Base-by-base conservation (phyloP, 2,329 filamentous ascomycete species). In the Seiridium cupressi region DNA sequence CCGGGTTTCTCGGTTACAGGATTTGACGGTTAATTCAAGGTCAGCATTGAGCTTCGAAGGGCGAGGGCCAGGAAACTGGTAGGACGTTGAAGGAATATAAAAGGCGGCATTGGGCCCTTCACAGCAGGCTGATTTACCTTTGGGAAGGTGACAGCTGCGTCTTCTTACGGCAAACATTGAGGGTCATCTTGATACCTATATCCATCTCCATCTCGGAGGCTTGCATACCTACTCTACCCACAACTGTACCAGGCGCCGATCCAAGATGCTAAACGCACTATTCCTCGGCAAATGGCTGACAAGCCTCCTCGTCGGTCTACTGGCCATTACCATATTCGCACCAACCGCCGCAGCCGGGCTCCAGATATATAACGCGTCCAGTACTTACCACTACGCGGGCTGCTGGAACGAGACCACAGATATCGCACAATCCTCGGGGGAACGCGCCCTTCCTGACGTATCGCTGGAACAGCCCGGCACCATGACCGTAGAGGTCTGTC, bases 321-420 rank as follows among this genome's bases (percentile, higher is more conserved):
- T 51, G n/a, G 9, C 38, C 10, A 10, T 34, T n/a, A 36, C 40
- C 10, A 32, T 31, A 11, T 6, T 6, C 13, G 42, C n/a, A n/a
- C 54, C 35, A 34, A n/a, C 31, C 59, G 32, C 51, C 32, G 53
- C 46, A 13, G 38, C 48, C 38, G 48, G 35, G 11, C 55, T 62
- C 18, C 26, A 5, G 4, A 70, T 79, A 64, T 80, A 76, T 69
- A 69, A 69, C 54, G 67, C 66, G 44, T 72, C 73, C 5, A 63
- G 66, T 36, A 69, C 66, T 49, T 86, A 84, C 72, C 63, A 58
- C 13, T 86, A 86, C 71, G 68, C 72, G n/a, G 84, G 84, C 59
- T 88, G 85, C 74, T 86, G 74, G 73, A 84, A 84, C 65, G 84
- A 87, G 68, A 85, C 84, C 2, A 79, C 76, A n/a, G 73, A 74